phyloP scores from a whole-genome alignment of 2,329 filamentous ascomycete genomes.

The Paecilomyces dactylethromorphus region DNA sequence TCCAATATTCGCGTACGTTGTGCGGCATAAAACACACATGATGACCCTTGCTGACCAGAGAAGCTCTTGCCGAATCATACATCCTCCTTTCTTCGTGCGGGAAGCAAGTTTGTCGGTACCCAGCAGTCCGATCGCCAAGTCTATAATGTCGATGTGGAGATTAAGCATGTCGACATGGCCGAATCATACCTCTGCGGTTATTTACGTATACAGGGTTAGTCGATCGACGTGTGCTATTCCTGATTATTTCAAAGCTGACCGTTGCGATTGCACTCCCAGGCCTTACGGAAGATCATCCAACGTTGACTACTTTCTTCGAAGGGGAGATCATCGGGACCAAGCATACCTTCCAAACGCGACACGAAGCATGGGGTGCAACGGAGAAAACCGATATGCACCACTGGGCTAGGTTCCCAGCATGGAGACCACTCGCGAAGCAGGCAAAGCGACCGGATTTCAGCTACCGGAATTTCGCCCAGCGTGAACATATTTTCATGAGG shows the following conservation, averaged over 20 bases:
- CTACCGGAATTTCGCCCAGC: conserved; percentile 64
- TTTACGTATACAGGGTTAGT: conserved; percentile 81
- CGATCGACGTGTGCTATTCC: not conserved
- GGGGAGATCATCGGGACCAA: conserved; percentile 95
- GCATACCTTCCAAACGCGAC: conserved; percentile 86
- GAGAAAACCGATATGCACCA: conserved; percentile 89
- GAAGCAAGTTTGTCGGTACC: conserved; percentile 81
- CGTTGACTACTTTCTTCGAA: conserved; percentile 96
- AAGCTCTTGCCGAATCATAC: conserved; percentile 72
- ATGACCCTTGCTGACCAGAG: conserved; percentile 8
- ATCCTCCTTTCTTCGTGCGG: conserved; percentile 78
- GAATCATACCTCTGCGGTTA: conserved; percentile 95
- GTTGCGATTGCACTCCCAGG: conserved; percentile 46
- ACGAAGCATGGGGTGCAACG: conserved; percentile 84
- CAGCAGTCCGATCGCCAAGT: conserved; percentile 89
- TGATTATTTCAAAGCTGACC: conserved; percentile 2
- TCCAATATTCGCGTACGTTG: conserved; percentile 49
- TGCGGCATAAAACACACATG: not conserved
- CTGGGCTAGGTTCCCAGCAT: conserved; percentile 85
- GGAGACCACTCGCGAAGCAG: conserved; percentile 66
- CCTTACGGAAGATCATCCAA: conserved; percentile 90
- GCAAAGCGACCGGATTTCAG: conserved; percentile 53
- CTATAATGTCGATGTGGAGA: conserved; percentile 94
- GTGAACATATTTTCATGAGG: conserved; percentile 93
- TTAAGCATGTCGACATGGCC: conserved; percentile 90